These are phyloP conservation scores for Drechslerella coelobrocha DNA, from an alignment of 2,329 filamentous ascomycete species.

Conservation along the genomic window DNA sequence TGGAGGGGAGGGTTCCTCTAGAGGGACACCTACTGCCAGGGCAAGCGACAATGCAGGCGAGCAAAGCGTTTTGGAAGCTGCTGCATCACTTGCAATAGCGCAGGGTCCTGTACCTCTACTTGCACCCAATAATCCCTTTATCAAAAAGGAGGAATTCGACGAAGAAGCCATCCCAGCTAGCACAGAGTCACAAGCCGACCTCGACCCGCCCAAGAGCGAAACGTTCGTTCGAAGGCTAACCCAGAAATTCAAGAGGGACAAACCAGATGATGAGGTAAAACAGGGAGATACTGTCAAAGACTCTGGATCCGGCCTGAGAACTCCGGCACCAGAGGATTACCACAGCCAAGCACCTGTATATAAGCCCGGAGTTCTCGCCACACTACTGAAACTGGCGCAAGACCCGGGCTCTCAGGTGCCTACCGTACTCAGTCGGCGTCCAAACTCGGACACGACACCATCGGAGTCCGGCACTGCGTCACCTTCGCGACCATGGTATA, in stretches of 20 bases:
- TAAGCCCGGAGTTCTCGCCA: slow-evolving; percentile 35
- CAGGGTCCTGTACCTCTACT: slow-evolving; percentile 12
- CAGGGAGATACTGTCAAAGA: not conserved
- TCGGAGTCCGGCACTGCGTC: slow-evolving; percentile 15
- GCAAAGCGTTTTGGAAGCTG: not conserved
- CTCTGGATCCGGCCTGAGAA: not conserved
- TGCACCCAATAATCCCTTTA: slow-evolving; percentile 10
- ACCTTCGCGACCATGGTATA: slow-evolving; percentile 32
- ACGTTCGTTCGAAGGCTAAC: slow-evolving; percentile 10
- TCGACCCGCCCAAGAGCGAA: slow-evolving; percentile 1
- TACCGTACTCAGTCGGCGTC: not conserved
- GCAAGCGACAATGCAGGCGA: not conserved
- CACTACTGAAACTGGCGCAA: slow-evolving; percentile 22
- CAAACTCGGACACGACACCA: slow-evolving; percentile 9
- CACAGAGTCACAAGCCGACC: not conserved
- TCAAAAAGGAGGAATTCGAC: slow-evolving; percentile 33
- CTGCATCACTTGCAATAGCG: not conserved
- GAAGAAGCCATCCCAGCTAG: slow-evolving; percentile 16
- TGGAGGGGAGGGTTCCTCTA: too few relatives aligned
- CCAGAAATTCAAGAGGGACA: not conserved
- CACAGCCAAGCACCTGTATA: not conserved
- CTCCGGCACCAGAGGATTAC: not conserved
- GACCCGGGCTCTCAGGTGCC: not conserved
- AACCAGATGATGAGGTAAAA: not conserved
- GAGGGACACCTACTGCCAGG: not conserved